Evolutionary conservation across 371 early-diverging fungal genomes (phyloP), one percentile per base, ranked within the genome.

Genomic region (Mucor saturninus): DNA sequence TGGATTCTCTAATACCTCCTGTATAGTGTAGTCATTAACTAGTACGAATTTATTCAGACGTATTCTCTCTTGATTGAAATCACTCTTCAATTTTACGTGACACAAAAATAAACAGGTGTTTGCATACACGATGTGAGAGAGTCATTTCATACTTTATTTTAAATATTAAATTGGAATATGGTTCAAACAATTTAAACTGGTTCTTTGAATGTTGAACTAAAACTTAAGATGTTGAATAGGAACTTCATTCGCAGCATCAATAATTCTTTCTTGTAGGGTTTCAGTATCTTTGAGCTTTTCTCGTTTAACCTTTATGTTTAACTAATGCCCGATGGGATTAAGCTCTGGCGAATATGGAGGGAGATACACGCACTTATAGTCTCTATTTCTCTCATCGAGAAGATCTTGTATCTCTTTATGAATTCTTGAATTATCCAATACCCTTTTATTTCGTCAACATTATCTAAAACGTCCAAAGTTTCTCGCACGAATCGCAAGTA

Each of bases 231-330:
- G 59, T 29, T 40, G 42, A 21, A 65, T 59, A 38, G 59, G 59
- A 14, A 59, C 35, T 59, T 45, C 59, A 59, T 62, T 62, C 37
- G 55, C 55, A 61, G 56, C 55, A 55, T 53, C 49, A 62, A 48
- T 29, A 52, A 56, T 50, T 63, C 63, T 53, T n/a, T 51, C 40
- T 49, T 64, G 53, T 3, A 58, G 64, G n/a, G 58, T 56, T 64
- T 64, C 58, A 5, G 55, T 48, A 48, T 48, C 49, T 50, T 54
- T 32, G 9, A 61, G 51, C 37, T 38, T 38, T 29, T 46, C 30
- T 6, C 54, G 30, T 28, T 35, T 51, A 48, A 63, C 63, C n/a
- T 55, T 40, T 62, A 30, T 31, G 11, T 56, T 62, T 62, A 30
- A 62, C 56, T 39, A 59, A 54, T 46, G 56, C 54, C 35, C 62